Evolutionary conservation across 1,284 basidiomycete genomes (phyloP).

Genomic region (Trametes polyzona): DNA sequence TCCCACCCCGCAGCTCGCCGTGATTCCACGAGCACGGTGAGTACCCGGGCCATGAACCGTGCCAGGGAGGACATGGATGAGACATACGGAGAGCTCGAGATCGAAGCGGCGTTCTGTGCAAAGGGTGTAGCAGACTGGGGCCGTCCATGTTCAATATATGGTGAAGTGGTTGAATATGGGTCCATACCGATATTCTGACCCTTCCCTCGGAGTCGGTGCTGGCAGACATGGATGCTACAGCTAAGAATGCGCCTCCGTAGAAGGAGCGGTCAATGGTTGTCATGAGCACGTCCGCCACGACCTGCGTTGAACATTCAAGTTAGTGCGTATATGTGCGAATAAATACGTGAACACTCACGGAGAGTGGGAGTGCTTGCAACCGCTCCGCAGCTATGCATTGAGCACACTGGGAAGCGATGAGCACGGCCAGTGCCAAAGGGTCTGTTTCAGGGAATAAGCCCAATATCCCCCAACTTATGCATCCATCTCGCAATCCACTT

Average conservation of each 20-base stretch:
- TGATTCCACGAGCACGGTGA: slow-evolving; percentile 53
- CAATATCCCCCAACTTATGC: not conserved
- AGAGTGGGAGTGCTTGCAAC: slow-evolving; percentile 60
- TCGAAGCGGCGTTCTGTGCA: slow-evolving; percentile 38
- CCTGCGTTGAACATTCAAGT: slow-evolving; percentile 2
- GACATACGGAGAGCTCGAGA: slow-evolving; percentile 50
- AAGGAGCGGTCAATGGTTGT: slow-evolving; percentile 43
- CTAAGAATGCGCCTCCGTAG: slow-evolving; percentile 14
- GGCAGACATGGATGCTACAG: not conserved
- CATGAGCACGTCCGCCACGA: slow-evolving; percentile 48
- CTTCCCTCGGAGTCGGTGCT: slow-evolving; percentile 2
- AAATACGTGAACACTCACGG: slow-evolving; percentile 36
- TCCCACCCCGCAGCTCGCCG: slow-evolving; percentile 49
- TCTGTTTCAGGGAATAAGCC: slow-evolving; percentile 30
- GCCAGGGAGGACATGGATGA: slow-evolving; percentile 56
- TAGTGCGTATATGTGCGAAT: not conserved
- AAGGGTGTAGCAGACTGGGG: slow-evolving; percentile 36
- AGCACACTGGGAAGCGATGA: slow-evolving; percentile 61
- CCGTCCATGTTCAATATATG: not conserved
- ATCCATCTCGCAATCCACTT: not conserved
- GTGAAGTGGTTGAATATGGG: not conserved
- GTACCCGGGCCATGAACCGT: slow-evolving; percentile 49
- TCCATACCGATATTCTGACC: slow-evolving; percentile 3
- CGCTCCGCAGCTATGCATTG: slow-evolving; percentile 54
- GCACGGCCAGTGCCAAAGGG: slow-evolving; percentile 42